Conservation (phyloP, 768 basidiomycete genomes). For the Lyophyllum atratum region DNA sequence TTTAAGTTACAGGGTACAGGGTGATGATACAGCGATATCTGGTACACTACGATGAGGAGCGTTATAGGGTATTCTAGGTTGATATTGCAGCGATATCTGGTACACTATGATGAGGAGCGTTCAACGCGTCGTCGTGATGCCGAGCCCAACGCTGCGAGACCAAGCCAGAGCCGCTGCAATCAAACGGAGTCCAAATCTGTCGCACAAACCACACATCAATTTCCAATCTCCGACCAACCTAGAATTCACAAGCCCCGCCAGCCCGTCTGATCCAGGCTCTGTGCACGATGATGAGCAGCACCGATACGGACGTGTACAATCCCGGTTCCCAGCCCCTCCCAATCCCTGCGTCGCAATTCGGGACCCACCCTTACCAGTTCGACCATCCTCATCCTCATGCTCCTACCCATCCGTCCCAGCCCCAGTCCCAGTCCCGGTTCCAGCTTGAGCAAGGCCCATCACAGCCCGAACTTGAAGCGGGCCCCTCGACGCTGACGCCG, state of each 20-base stretch:
- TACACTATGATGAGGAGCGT: too few relatives aligned
- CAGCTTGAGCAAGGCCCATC: too few relatives aligned
- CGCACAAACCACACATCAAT: too few relatives aligned
- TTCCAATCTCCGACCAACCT: not conserved
- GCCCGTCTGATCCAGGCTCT: constrained; percentile 4
- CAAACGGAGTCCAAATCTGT: not conserved
- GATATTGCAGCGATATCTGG: too few relatives aligned
- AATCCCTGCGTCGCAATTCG: not conserved
- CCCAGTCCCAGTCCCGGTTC: too few relatives aligned
- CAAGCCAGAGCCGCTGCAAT: not conserved
- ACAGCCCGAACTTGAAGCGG: not conserved
- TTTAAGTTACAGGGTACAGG: not conserved
- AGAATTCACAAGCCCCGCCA: not conserved
- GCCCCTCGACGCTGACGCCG: not conserved
- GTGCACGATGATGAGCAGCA: not conserved
- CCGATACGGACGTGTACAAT: not conserved
- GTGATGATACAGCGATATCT: not conserved
- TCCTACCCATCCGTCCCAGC: too few relatives aligned
- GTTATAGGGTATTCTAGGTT: too few relatives aligned
- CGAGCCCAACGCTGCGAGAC: not conserved
- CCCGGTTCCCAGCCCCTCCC: constrained; percentile 4
- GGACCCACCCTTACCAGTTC: not conserved
- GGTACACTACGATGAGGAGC: too few relatives aligned
- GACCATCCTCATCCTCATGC: too few relatives aligned
- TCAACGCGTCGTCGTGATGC: too few relatives aligned